phyloP scores from a whole-genome alignment of 2,329 filamentous ascomycete species.

The Microsporum ferrugineum region DNA sequence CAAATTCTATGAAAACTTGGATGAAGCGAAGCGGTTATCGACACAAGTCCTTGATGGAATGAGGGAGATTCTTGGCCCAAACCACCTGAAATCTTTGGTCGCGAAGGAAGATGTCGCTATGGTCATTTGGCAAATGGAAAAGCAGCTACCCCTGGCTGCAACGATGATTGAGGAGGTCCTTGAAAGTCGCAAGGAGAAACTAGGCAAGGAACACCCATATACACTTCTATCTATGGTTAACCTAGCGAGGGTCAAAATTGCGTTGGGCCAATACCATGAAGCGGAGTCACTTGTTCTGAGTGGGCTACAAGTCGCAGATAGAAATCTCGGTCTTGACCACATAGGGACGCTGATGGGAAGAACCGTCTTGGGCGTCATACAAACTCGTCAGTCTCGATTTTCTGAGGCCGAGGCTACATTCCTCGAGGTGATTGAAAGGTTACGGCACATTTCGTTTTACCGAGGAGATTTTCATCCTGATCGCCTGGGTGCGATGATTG shows the following conservation, averaged over 20 bases:
- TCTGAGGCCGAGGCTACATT: neutral
- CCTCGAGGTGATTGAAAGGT: neutral
- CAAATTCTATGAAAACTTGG: neutral
- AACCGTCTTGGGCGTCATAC: neutral
- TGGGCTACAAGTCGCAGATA: slow-evolving; percentile 15
- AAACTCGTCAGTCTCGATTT: neutral
- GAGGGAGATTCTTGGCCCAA: slow-evolving; percentile 15
- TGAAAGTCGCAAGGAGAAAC: slow-evolving; percentile 13
- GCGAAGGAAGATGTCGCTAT: slow-evolving; percentile 17
- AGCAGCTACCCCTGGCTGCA: slow-evolving; percentile 2
- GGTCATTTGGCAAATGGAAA: slow-evolving; percentile 9
- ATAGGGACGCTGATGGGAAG: slow-evolving; percentile 17
- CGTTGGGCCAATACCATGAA: slow-evolving; percentile 13
- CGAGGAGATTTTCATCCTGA: neutral
- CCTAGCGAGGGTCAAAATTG: slow-evolving; percentile 15
- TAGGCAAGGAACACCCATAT: slow-evolving; percentile 28
- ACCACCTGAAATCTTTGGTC: slow-evolving; percentile 16
- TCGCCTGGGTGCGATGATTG: neutral
- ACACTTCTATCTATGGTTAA: slow-evolving; percentile 20
- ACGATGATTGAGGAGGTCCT: neutral
- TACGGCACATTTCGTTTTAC: neutral
- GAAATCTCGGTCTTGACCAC: slow-evolving; percentile 19
- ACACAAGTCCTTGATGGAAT: slow-evolving; percentile 13
- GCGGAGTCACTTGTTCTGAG: slow-evolving; percentile 6
- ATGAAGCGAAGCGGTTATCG: slow-evolving; percentile 16